Base-by-base conservation (phyloP, 176 grass and related monocot species). In the Eragrostis curvula region DNA sequence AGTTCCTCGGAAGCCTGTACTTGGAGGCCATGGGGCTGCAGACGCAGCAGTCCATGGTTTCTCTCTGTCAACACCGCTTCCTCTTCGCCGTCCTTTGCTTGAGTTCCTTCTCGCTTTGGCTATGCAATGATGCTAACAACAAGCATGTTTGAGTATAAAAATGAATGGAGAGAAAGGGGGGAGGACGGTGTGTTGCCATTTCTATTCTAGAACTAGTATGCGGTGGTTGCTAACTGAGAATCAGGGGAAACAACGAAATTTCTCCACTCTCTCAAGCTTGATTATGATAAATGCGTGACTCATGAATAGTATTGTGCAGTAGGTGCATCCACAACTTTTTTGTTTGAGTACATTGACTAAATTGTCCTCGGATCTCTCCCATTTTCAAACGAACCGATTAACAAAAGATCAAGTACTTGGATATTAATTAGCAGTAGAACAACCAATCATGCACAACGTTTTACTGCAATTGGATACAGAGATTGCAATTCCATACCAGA, bases 11-110 rank as follows among this genome's bases (percentile, higher is more conserved):
- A 70, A 82, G 96, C 74, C 88, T 95, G 83, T 93, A 98, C 36
- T 88, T 32, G 55, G 75, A 72, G 1, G 79, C 88, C 84, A 91
- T 77, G 62, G 92, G 92, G 63, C 96, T 91, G 72, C 96, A 98
- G 57, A 98, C 88, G 90, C 96, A 98, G 78, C 96, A 98, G 72
- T 98, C 96, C 92, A 98, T 98, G 78, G 7, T 27, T 28, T 5
- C 24, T 58, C 56, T 68, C n/a, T 29, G 5, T 43, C 10, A 7
- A 25, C 23, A 1, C 78, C 63, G 10, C 23, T 29, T 8, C 27
- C 15, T 14, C 23, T 21, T 36, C 21, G 17, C 41, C 17, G 51
- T 14, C 67, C 36, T 47, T n/a, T 44, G 3, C 24, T 13, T n/a
- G n/a, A n/a, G n/a, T n/a, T 52, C 28, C 25, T 79, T 66, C 56